Evolutionary conservation across 176 grass and related monocot genomes (phyloP), one percentile per base, ranked within the genome.

Genomic region (Oryza meyeriana): DNA sequence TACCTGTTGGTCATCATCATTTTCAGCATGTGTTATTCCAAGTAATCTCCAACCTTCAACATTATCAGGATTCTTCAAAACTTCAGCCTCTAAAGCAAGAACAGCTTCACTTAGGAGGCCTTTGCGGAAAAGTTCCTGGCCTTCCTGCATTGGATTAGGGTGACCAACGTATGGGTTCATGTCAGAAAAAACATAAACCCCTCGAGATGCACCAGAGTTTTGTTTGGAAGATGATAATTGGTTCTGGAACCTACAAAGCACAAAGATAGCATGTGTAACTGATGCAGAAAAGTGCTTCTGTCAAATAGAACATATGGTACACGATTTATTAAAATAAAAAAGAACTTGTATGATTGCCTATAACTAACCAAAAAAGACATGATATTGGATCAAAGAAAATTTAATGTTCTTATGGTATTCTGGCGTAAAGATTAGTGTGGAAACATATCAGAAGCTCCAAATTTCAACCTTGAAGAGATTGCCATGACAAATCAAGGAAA

Each of bases 51-150:
- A 99, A 65, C 92, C 96, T 91, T 99, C 96, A 78, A 85, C 42
- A 52, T 99, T 99, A 82, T 99, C 93, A 82, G 93, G 91, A 87
- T 99, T 95, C 69, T 99, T 99, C 80, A 99, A 41, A 72, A 99
- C 93, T 89, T 99, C 96, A 28, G 96, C 96, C 85, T 99, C 96
- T 83, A 99, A 89, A 90, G 96, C 93, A 87, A 99, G 89, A 80
- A 95, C 93, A 87, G 96, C 93, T 91, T 99, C 96, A 91, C 96
- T 99, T 88, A 99, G 84, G 85, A 99, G 96, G 7, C 93, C 96
- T 79, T 99, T 95, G 12, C 77, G 93, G 64, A 99, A 99, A 69
- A 99, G 89, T 42, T 99, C 96, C 40, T 99, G 93, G 35, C 96
- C 96, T 95, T 99, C 96, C 73, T 89, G 90, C 84, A 99, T 79